A percentile compares a stretch with the other conserved stretches of the same genome.
These are phyloP conservation scores for Trichoderma endophyticum DNA, from an alignment of 2,329 filamentous ascomycete genomes.

Conservation along the genomic window DNA sequence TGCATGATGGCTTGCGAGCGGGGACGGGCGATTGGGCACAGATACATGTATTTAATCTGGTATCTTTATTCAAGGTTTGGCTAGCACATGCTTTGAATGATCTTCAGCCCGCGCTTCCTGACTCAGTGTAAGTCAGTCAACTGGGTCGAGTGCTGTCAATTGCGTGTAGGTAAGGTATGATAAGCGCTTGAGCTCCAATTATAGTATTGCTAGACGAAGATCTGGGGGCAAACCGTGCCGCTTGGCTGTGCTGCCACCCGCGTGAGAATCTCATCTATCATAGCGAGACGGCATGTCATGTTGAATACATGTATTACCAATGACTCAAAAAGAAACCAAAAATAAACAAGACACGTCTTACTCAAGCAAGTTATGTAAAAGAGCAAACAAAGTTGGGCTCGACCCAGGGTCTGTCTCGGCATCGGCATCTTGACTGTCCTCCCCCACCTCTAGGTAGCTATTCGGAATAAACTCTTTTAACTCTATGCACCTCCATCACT, in stretches of 20 bases:
- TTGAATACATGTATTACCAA: neutral
- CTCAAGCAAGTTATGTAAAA: neutral
- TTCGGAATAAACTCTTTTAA: conserved; percentile 2
- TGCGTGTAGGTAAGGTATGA: neutral
- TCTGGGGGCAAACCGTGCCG: neutral
- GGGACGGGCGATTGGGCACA: neutral
- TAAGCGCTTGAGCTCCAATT: neutral
- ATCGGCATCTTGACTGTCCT: neutral
- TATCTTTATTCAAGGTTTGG: conserved; percentile 7
- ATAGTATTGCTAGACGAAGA: neutral
- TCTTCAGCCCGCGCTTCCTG: conserved; percentile 13
- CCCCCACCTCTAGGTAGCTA: neutral
- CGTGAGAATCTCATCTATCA: neutral
- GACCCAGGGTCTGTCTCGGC: neutral
- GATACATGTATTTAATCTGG: neutral
- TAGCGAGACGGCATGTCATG: neutral
- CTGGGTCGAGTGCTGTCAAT: neutral
- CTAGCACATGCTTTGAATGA: neutral
- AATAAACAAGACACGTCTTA: neutral
- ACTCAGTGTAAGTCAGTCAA: neutral
- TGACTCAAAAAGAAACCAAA: neutral
- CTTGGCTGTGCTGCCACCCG: neutral
- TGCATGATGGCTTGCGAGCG: neutral
- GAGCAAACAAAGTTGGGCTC: neutral
- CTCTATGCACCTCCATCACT: conserved; percentile 10